phyloP scores from a whole-genome alignment of 2,329 filamentous ascomycete genomes.

The Claviceps monticola region DNA sequence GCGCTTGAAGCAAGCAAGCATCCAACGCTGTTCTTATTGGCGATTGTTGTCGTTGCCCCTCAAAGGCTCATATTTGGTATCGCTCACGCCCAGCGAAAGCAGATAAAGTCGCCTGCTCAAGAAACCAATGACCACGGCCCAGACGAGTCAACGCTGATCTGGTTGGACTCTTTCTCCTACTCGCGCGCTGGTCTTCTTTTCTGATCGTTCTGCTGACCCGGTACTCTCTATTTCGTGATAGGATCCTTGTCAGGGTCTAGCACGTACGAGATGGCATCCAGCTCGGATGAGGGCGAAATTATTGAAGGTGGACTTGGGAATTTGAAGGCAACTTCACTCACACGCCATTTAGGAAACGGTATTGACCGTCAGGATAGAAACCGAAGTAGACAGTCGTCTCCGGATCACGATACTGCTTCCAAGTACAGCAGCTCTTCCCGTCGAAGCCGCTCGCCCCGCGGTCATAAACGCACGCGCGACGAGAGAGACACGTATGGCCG shows the following conservation, averaged over 20 bases:
- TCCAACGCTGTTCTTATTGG: background rate
- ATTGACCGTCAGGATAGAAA: constrained; percentile 89
- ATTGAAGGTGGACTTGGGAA: constrained; percentile 52
- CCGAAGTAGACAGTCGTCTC: constrained; percentile 47
- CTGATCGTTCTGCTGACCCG: constrained; percentile 23
- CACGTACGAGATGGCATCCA: constrained; percentile 28
- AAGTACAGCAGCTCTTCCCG: constrained; percentile 28
- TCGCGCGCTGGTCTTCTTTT: constrained; percentile 14
- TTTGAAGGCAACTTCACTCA: constrained; percentile 79
- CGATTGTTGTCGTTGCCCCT: background rate
- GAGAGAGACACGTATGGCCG: constrained; percentile 43
- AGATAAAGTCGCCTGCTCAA: too few species aligned
- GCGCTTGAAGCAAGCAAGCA: background rate
- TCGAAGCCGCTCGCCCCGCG: constrained; percentile 46
- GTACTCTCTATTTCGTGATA: constrained; percentile 5
- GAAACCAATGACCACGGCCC: constrained; percentile 16
- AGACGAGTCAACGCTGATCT: constrained; percentile 25
- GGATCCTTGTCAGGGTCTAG: constrained; percentile 7
- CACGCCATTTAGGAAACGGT: constrained; percentile 60
- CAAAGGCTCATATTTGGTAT: background rate
- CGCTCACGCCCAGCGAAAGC: constrained; percentile 2
- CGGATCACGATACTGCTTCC: constrained; percentile 34
- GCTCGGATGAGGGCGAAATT: constrained; percentile 81
- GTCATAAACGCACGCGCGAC: constrained; percentile 53
- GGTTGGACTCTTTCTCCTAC: constrained; percentile 28